Conservation (phyloP, 2,329 filamentous ascomycete genomes). For the Alternaria sp. region DNA sequence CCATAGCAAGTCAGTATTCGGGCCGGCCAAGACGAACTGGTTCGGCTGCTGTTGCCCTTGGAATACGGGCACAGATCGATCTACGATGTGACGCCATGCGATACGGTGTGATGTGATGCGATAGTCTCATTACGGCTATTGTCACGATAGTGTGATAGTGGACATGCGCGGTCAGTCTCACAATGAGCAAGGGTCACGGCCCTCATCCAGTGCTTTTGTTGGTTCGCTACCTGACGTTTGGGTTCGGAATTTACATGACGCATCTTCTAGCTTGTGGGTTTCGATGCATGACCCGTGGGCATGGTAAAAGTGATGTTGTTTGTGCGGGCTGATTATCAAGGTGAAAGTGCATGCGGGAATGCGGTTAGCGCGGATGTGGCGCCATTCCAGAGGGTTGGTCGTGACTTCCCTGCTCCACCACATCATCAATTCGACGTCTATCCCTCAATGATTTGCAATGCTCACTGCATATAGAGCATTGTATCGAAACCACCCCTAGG, state of each 20-base stretch:
- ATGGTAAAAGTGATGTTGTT: background rate
- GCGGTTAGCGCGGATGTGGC: background rate
- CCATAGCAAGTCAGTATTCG: background rate
- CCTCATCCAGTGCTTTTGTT: background rate
- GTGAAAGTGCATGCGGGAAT: background rate
- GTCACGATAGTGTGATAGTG: background rate
- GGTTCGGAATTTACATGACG: background rate
- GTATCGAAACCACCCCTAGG: background rate
- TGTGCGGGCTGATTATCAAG: background rate
- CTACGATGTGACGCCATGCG: background rate
- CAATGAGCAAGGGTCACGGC: background rate
- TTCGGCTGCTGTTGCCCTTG: background rate
- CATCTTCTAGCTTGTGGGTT: background rate
- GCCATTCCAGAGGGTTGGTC: background rate
- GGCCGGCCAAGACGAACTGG: background rate
- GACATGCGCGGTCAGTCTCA: background rate
- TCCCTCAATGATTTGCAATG: background rate
- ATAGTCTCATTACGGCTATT: background rate
- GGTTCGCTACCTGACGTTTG: background rate
- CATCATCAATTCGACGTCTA: background rate
- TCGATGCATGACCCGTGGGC: background rate
- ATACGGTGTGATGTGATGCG: background rate
- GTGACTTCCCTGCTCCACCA: background rate
- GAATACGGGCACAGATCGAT: background rate
- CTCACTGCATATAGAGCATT: rapidly evolving